These are phyloP conservation scores for Albophoma yamanashiensis DNA, from an alignment of 2,329 filamentous ascomycete genomes.

Conservation along the genomic window DNA sequence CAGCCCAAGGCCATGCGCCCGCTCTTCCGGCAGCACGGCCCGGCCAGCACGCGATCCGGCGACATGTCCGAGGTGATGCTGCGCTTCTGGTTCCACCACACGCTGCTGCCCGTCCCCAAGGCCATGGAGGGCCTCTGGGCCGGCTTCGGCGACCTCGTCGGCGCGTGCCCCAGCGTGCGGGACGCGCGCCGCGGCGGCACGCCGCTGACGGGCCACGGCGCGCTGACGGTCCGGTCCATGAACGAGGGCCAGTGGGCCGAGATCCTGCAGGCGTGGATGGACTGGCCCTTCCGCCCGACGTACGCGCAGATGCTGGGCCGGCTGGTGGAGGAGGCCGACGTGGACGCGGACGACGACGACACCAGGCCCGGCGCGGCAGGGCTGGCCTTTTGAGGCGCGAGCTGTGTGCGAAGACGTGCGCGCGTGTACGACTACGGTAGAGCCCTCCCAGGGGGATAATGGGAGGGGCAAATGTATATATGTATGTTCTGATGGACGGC, in stretches of 20 bases:
- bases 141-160: conserved; percentile 44
- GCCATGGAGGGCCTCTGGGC: conserved; percentile 44
- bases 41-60: conserved; percentile 26
- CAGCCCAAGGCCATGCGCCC: conserved; percentile 46
- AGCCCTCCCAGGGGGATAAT: neutral
- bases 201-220: conserved; percentile 23
- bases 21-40: conserved; percentile 34
- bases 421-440: neutral
- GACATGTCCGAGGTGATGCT: conserved; percentile 42
- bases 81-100: conserved; percentile 29
- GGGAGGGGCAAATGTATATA: neutral
- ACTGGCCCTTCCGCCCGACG: conserved; percentile 53
- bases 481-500: neutral
- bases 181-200: conserved; percentile 38
- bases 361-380: neutral
- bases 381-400: neutral
- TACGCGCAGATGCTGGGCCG: conserved; percentile 38
- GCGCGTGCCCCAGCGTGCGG: conserved; percentile 34
- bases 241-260: conserved; percentile 45
- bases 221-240: conserved; percentile 36
- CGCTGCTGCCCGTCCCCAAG: conserved; percentile 30
- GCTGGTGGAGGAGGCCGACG: conserved; percentile 17
- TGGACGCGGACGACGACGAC: conserved; percentile 7
- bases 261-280: conserved; percentile 47
- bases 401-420: neutral